Base-by-base conservation (phyloP, 805 yeast species). In the Starmerella stellata region DNA sequence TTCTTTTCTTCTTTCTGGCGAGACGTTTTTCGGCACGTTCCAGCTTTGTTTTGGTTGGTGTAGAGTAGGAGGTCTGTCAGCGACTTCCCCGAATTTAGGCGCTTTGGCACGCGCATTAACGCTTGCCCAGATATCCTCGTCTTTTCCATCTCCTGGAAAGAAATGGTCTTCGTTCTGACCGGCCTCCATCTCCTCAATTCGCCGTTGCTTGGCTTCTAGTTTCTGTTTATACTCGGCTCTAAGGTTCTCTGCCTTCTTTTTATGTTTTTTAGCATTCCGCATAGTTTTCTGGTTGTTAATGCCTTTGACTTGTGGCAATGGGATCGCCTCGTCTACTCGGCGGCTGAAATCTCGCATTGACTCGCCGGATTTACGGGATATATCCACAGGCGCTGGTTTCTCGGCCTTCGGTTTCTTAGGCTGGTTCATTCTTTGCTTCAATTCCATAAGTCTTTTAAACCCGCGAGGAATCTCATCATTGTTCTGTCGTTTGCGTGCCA, bases 121-220 rank as follows among this genome's bases (percentile, higher is more conserved):
- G 7, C 44, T 44, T 11, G 59, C 59, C 64, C 64, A 62, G 3
- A 64, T 62, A 47, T 62, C 66, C n/a, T 65, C 66, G 9, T 62
- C 61, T n/a, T 51, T 41, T 16, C 51, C 59, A n/a, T 51, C 42
- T 16, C 51, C 59, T 23, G 51, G 52, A 23, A 51, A 46, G 28
- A 45, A 48, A 5, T 46, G 52, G 13, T 56, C 54, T 5, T 52
- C 54, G 17, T 39, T 44, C n/a, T n/a, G n/a, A 19, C 45, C 48
- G 9, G 27, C 40, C 11, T 38, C 34, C 4, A n/a, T 8, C 19
- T 47, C 44, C 17, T 39, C 47, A 25, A 17, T 18, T 5, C 49
- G 31, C 32, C 53, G 44, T 15, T 43, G 36, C 14, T 44, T 38
- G 39, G 45, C 44, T 13, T 44, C 49, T 32, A 37, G 37, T 25